A percentile compares a stretch with the other conserved stretches of the same genome.
Evolutionary conservation across 2,329 filamentous ascomycete species (phyloP).

Genomic region (Phoma sp.): DNA sequence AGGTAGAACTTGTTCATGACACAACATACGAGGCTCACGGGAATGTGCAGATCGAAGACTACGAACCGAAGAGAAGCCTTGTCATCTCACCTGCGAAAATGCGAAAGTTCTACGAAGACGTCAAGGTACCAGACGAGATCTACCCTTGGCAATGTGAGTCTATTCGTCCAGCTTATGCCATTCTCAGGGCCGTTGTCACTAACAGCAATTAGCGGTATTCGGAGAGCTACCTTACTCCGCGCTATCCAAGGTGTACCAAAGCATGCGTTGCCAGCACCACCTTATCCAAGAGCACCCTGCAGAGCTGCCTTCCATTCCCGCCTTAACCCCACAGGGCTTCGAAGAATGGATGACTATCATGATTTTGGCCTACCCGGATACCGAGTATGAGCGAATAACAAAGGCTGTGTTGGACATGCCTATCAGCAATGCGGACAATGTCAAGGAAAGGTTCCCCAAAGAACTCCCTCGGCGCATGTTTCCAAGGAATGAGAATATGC

Average conservation of each 20-base stretch:
- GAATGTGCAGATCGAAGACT: slow-evolving; percentile 68
- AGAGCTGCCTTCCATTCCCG: slow-evolving; percentile 54
- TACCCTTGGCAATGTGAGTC: slow-evolving; percentile 73
- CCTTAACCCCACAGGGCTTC: slow-evolving; percentile 57
- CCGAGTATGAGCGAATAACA: slow-evolving; percentile 74
- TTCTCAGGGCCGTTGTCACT: not conserved
- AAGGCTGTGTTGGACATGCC: slow-evolving; percentile 74
- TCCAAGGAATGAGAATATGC: slow-evolving; percentile 65
- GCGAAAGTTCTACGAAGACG: slow-evolving; percentile 73
- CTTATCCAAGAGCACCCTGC: slow-evolving; percentile 55
- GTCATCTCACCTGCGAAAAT: slow-evolving; percentile 81
- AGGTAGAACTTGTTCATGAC: slow-evolving; percentile 35
- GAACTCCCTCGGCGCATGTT: slow-evolving; percentile 78
- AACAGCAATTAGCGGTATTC: slow-evolving; percentile 48
- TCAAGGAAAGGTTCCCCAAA: slow-evolving; percentile 77
- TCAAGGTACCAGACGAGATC: slow-evolving; percentile 68
- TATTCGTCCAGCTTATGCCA: not conserved
- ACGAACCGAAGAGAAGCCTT: slow-evolving; percentile 70
- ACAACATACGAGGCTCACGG: not conserved
- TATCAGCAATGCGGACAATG: slow-evolving; percentile 70
- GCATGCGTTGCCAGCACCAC: slow-evolving; percentile 58
- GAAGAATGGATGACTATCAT: slow-evolving; percentile 72
- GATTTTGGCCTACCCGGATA: slow-evolving; percentile 77
- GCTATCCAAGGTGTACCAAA: slow-evolving; percentile 56
- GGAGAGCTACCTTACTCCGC: slow-evolving; percentile 51